Evolutionary conservation across 768 basidiomycete genomes (phyloP).

Genomic region (Amylocystis lapponica): DNA sequence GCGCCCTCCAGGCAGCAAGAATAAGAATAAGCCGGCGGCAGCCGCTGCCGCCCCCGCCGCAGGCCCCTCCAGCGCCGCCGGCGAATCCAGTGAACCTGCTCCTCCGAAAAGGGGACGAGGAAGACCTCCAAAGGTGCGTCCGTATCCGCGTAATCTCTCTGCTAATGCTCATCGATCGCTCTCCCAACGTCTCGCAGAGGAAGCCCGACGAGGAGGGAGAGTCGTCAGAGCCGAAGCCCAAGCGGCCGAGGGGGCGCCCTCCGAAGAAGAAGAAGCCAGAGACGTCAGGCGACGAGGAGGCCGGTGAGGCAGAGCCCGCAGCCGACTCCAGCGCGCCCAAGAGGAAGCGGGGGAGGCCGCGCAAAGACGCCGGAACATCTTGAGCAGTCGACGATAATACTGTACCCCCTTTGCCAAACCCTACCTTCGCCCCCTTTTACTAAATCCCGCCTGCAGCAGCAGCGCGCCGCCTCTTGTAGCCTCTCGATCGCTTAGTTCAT

Average conservation of each 20-base stretch:
- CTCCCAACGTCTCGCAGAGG: slow-evolving; percentile 23
- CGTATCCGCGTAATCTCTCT: not conserved
- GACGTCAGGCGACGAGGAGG: slow-evolving; percentile 16
- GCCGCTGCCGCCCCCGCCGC: slow-evolving; percentile 24
- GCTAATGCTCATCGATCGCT: not conserved
- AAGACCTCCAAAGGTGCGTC: slow-evolving; percentile 45
- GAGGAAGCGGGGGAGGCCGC: slow-evolving; percentile 63
- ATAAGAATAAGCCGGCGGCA: slow-evolving; percentile 44
- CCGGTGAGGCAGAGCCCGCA: slow-evolving; percentile 10
- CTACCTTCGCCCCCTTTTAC: not conserved
- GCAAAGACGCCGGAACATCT: slow-evolving; percentile 40
- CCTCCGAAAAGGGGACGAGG: slow-evolving; percentile 41
- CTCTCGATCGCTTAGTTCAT: too few relatives aligned
- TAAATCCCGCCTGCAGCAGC: not conserved
- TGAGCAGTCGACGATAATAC: not conserved
- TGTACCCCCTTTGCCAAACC: not conserved
- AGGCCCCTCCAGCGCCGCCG: slow-evolving; percentile 18
- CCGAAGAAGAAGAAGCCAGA: slow-evolving; percentile 21
- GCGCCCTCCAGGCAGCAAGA: slow-evolving; percentile 86
- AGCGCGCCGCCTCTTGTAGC: not conserved
- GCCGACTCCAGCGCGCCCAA: slow-evolving; percentile 13
- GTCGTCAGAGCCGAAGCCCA: slow-evolving; percentile 18
- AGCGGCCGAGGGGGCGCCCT: slow-evolving; percentile 23
- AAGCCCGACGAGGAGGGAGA: slow-evolving; percentile 39
- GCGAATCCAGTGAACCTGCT: slow-evolving; percentile 24